Evolutionary conservation across 225 moss, liverwort and hornwort species (phyloP).

Genomic region (Ulota crispa): DNA sequence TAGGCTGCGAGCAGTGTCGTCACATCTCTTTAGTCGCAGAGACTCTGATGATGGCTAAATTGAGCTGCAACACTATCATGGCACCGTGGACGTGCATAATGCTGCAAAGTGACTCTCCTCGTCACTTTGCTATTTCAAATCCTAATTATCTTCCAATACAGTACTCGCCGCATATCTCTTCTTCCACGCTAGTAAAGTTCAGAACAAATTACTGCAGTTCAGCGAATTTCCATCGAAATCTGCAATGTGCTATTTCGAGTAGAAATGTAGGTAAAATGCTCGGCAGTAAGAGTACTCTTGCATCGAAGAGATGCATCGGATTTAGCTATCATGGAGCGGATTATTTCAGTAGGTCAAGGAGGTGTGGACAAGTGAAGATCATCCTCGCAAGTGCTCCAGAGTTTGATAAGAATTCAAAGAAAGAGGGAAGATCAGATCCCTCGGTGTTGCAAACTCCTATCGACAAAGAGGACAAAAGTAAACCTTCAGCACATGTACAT

Average conservation of each 20-base stretch:
- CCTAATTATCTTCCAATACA: slow-evolving; percentile 37
- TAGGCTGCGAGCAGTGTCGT: background rate
- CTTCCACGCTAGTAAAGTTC: slow-evolving; percentile 30
- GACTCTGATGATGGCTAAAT: slow-evolving; percentile 23
- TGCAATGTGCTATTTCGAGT: slow-evolving; percentile 17
- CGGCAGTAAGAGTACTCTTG: slow-evolving; percentile 33
- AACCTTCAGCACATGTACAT: slow-evolving; percentile 44
- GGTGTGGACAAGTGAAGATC: slow-evolving; percentile 29
- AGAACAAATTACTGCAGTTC: slow-evolving; percentile 35
- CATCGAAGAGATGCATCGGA: slow-evolving; percentile 26
- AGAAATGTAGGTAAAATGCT: slow-evolving; percentile 26
- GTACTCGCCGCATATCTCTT: slow-evolving; percentile 31
- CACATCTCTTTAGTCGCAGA: background rate
- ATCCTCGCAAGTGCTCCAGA: slow-evolving; percentile 45
- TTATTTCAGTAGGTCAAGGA: slow-evolving; percentile 34
- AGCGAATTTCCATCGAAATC: slow-evolving; percentile 17
- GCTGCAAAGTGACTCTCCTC: slow-evolving; percentile 36
- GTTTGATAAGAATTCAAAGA: slow-evolving; percentile 44
- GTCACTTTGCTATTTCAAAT: slow-evolving; percentile 28
- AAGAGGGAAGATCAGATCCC: slow-evolving; percentile 33
- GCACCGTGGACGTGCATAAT: slow-evolving; percentile 40
- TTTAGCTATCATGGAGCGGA: slow-evolving; percentile 31
- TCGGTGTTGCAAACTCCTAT: slow-evolving; percentile 44
- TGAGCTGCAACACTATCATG: slow-evolving; percentile 35
- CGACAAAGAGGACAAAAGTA: slow-evolving; percentile 42